Conservation (phyloP, 1,284 basidiomycete genomes). For the Pulveroboletus sp. region DNA sequence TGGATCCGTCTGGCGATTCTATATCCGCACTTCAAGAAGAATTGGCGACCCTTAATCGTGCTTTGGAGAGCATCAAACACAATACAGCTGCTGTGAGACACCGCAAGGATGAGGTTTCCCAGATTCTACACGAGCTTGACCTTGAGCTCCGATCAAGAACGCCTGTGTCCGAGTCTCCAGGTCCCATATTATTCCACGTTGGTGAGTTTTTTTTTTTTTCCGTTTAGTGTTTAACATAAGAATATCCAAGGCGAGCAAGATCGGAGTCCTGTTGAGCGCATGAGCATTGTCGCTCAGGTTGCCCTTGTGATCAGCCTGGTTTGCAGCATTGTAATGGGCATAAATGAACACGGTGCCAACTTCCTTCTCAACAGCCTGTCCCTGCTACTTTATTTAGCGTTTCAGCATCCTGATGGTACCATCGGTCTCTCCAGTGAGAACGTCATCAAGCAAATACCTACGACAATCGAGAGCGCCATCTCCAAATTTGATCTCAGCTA, state of each 20-base stretch:
- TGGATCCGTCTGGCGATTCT: not conserved
- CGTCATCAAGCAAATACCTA: too few relatives aligned
- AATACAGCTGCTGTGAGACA: not conserved
- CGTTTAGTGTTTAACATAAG: too few relatives aligned
- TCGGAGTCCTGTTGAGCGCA: not conserved
- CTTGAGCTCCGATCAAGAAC: too few relatives aligned
- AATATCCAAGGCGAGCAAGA: not conserved
- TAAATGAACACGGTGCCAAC: not conserved
- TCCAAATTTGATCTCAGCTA: too few relatives aligned
- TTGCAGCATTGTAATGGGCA: too few relatives aligned
- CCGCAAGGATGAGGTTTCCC: not conserved
- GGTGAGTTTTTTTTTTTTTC: too few relatives aligned
- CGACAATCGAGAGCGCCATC: too few relatives aligned
- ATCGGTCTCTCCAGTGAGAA: too few relatives aligned
- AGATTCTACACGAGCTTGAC: too few relatives aligned
- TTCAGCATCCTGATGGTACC: too few relatives aligned
- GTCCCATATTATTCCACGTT: too few relatives aligned
- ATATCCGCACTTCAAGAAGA: not conserved
- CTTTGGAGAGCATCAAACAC: not conserved
- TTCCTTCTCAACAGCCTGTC: conserved; percentile 7
- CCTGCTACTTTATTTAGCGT: not conserved
- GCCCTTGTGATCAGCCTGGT: not conserved
- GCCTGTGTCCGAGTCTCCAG: too few relatives aligned
- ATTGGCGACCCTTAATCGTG: not conserved
- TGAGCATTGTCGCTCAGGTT: conserved; percentile 6